A percentile compares a stretch with the other conserved stretches of the same genome.
These are phyloP conservation scores for Anisodus tanguticus DNA, from an alignment of 257 asterid genomes.

Conservation along the genomic window DNA sequence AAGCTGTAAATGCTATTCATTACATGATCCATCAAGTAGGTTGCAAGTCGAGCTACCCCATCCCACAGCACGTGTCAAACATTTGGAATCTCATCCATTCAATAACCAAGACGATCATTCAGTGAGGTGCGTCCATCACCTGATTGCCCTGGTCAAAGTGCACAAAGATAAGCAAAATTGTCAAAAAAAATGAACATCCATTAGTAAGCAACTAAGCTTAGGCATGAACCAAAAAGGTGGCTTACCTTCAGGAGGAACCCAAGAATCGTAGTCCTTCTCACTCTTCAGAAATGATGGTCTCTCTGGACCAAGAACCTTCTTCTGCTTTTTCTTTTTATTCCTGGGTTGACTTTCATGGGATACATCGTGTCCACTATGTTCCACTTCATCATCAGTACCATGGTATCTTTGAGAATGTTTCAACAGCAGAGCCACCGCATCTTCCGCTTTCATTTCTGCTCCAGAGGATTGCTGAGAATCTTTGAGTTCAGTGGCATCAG, in stretches of 20 bases:
- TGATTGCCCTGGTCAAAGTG: conserved; percentile 72
- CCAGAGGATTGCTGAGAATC: conserved; percentile 53
- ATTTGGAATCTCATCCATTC: conserved; percentile 20
- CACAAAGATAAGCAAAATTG: conserved; percentile 26
- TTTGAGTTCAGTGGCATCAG: conserved; percentile 46
- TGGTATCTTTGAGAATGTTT: conserved; percentile 71
- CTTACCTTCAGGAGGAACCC: conserved; percentile 99
- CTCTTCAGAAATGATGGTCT: conserved; percentile 63
- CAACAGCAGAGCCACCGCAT: conserved; percentile 84
- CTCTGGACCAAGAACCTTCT: conserved; percentile 76
- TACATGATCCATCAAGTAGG: not conserved
- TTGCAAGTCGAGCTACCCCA: not conserved
- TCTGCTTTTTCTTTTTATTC: conserved; percentile 58
- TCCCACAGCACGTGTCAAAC: not conserved
- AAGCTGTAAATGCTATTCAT: not conserved
- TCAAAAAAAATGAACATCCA: conserved; percentile 1
- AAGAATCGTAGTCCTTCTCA: conserved; percentile 57
- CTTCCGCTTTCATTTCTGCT: conserved; percentile 68
- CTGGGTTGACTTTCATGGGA: conserved; percentile 40
- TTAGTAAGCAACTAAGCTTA: conserved; percentile 22
- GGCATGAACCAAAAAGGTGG: conserved; percentile 22
- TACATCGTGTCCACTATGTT: conserved; percentile 35
- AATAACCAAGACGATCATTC: conserved; percentile 90
- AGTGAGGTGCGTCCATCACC: conserved; percentile 94
- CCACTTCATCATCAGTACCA: conserved; percentile 54